These are phyloP conservation scores for Scutellaria baicalensis DNA, from an alignment of 257 asterid species.

Conservation along the genomic window DNA sequence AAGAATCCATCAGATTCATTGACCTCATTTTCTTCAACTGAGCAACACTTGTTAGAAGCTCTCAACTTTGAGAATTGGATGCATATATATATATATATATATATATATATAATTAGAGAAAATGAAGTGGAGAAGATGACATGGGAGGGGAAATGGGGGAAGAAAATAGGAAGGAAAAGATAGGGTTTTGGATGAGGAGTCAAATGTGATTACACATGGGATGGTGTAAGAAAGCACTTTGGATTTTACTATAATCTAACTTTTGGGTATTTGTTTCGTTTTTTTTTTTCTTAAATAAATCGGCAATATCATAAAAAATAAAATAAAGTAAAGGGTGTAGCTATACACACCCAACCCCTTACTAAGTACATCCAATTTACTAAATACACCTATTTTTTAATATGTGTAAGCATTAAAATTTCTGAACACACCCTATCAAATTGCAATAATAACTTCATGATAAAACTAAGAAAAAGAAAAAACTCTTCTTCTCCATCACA, in stretches of 20 bases:
- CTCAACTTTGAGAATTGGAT: not conserved
- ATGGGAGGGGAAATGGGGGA: not conserved
- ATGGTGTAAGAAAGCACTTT: not conserved
- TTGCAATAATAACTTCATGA: too few species aligned
- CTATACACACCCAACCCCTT: too few species aligned
- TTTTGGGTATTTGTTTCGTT: not conserved
- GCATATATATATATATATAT: not conserved
- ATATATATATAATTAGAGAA: not conserved
- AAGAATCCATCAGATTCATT: slow-evolving; percentile 30
- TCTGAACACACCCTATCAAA: too few species aligned
- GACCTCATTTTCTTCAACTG: slow-evolving; percentile 15
- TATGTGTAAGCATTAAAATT: too few species aligned
- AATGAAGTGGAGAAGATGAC: not conserved
- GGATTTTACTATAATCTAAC: not conserved
- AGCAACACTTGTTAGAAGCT: not conserved
- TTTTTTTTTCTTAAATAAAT: too few species aligned
- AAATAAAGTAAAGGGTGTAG: too few species aligned
- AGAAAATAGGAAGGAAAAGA: slow-evolving; percentile 14
- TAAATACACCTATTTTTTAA: too few species aligned
- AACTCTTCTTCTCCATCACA: too few species aligned
- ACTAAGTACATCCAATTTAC: too few species aligned
- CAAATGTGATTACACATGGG: not conserved
- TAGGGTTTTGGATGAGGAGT: slow-evolving; percentile 47
- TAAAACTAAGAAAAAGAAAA: too few species aligned
- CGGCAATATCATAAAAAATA: too few species aligned